A percentile compares a stretch with the other conserved stretches of the same genome.
phyloP scores from a whole-genome alignment of 176 grass and related monocot species.

The Zea mays region Zm-B73-REFERENCE-NAM-5.0 NC_050097.1:9391501-9392000 shows the following conservation, averaged over 20 bases:
- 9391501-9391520: too few species aligned
- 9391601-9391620: constrained; percentile 42
- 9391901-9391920: too few species aligned
- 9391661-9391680: constrained; percentile 35
- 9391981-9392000: too few species aligned
- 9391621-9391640: constrained; percentile 18
- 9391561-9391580: not conserved
- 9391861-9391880: too few species aligned
- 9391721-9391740: constrained; percentile 26
- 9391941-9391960: too few species aligned
- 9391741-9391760: constrained; percentile 4
- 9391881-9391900: too few species aligned
- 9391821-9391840: not conserved
- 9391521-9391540: not conserved
- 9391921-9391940: too few species aligned
- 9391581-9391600: constrained; percentile 17
- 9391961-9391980: too few species aligned
- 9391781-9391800: constrained; percentile 30
- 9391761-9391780: constrained; percentile 35
- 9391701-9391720: constrained; percentile 40
- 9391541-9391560: constrained; percentile 8
- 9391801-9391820: not conserved
- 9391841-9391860: too few species aligned
- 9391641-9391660: constrained; percentile 51
- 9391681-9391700: constrained; percentile 37